Evolutionary conservation across 2,329 filamentous ascomycete genomes (phyloP), one percentile per base, ranked within the genome.

Genomic region (Sphaerulina populicola): DNA sequence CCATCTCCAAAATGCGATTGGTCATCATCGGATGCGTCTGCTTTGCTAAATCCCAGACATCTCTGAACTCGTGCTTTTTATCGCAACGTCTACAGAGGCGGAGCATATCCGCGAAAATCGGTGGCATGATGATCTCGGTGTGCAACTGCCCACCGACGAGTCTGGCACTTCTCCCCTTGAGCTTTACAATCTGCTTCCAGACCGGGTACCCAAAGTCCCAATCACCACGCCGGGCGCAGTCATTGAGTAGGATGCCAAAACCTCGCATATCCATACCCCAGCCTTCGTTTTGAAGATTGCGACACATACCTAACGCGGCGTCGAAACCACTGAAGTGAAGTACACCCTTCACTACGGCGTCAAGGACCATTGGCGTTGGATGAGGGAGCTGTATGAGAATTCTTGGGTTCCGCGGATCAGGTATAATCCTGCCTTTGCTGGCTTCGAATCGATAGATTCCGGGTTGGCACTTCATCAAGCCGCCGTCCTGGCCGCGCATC

Each of bases 261-360:
- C 68, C 68, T 10, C 57, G 56, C 36, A 71, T 62, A 47, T 70
- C 68, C 7, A 75, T 59, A 8, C 72, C 71, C 72, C 72, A 76
- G 37, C 72, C 72, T 43, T 74, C 68, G 6, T 61, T 53, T 12
- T 69, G 67, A 67, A 74, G 71, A 31, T 68, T 64, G 44, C 65
- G 64, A 55, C 70, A 73, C 11, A 73, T 64, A 1, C 68, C 61
- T 7, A 74, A 56, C 9, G 72, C 68, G 9, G 68, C 64, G 2
- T 73, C 69, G 42, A 74, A 71, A 11, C 72, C 72, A 23, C 67
- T 65, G 53, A 75, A 75, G 44, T 68, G 65, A 35, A 74, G 57
- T 2, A 71, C 65, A 12, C 73, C 73, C 43, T 59, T 57, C 33
- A 75, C 68, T 12, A 76, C 54, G 2, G 68, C 62, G 10, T 62